Conservation (phyloP, 768 basidiomycete species). For the Boletus sensibilis region DNA sequence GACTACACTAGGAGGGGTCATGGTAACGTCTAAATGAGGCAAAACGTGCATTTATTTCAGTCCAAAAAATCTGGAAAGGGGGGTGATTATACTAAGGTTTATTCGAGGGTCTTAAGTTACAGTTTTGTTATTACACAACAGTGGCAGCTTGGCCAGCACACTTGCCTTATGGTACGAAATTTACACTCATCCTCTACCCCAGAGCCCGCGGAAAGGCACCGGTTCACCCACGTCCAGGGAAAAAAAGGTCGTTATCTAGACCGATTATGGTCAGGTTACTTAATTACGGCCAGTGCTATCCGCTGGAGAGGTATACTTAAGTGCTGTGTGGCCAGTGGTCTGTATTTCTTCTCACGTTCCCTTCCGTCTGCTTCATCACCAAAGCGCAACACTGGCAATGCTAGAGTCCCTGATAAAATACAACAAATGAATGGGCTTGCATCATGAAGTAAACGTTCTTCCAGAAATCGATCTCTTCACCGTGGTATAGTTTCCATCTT, state of each 20-base stretch:
- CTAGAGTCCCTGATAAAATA: slow-evolving; percentile 12
- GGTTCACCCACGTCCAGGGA: not conserved
- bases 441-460: slow-evolving; percentile 5
- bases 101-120: too few relatives aligned
- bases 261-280: slow-evolving; percentile 5
- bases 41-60: too few relatives aligned
- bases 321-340: slow-evolving; percentile 3
- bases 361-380: slow-evolving; percentile 11
- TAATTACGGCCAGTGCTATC: slow-evolving; percentile 11
- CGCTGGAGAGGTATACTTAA: slow-evolving; percentile 13
- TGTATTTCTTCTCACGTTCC: slow-evolving; percentile 20
- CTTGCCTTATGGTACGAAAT: too few relatives aligned
- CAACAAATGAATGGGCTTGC: slow-evolving; percentile 10
- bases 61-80: too few relatives aligned
- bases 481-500: slow-evolving; percentile 14
- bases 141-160: too few relatives aligned
- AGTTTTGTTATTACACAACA: too few relatives aligned
- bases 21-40: too few relatives aligned
- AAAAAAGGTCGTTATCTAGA: not conserved
- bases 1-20: too few relatives aligned
- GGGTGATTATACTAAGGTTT: too few relatives aligned
- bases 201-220: not conserved
- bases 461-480: not conserved
- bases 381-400: slow-evolving; percentile 8
- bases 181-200: not conserved